Evolutionary conservation across 2,329 filamentous ascomycete species (phyloP), one percentile per base, ranked within the genome.

Genomic region (Diaporthe aspalathi): DNA sequence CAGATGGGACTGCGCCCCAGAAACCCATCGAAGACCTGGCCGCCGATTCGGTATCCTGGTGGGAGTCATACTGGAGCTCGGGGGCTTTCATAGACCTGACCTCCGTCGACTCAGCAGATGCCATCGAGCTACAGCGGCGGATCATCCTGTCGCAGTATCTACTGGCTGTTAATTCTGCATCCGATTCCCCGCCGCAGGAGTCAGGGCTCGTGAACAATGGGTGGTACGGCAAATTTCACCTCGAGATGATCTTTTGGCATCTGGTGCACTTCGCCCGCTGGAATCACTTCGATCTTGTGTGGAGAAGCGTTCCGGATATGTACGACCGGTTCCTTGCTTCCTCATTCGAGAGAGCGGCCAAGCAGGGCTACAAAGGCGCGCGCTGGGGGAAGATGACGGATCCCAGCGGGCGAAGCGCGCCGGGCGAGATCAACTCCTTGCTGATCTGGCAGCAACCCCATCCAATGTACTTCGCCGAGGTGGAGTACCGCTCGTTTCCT

Each of bases 391-490:
- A 90, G 75, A 89, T 89, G 87, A 87, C 84, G 12, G 88, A 89
- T 75, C 86, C 87, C 0, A 84, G 83, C 0, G 87, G 88, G 32
- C 81, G 85, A 14, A 87, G 84, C 57, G 86, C 87, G 1, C 88
- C 89, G 0, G 89, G 89, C 2, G 86, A 88, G 73, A 90, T 90
- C 76, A 91, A 91, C 76, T 85, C 84, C 12, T 79, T 91, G 1
- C 80, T 91, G 3, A 87, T 90, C 70, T 91, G 89, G 89, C 89
- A 91, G 74, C 89, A 90, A 74, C 88, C 88, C 9, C 89, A 91
- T 76, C 83, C 86, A 0, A 86, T 90, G 82, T 88, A 88, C 75
- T 88, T 90, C 74, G 89, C 88, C 0, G 88, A 89, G 76, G 78
- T 85, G 22, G 85, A 88, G 75, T 89, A 86, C 75, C 81, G 85